These are phyloP conservation scores for Suhomyces chickasaworum DNA, from an alignment of 1,139 yeast genomes.

Conservation along the genomic window DNA sequence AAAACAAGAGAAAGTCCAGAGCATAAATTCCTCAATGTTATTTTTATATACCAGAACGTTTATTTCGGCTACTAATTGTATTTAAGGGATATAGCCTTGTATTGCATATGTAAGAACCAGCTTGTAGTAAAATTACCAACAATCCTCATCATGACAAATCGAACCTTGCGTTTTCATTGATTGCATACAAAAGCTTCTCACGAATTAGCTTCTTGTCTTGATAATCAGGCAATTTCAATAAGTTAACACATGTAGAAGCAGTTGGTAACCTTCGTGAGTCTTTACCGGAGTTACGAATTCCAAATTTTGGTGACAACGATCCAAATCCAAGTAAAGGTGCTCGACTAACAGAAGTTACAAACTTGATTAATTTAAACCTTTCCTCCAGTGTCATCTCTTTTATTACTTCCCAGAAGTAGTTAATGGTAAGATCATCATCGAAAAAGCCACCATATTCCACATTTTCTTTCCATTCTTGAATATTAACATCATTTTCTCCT, in stretches of 20 bases:
- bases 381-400: conserved; percentile 66
- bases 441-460: conserved; percentile 70
- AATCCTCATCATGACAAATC: conserved; percentile 58
- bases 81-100: conserved; percentile 9
- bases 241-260: conserved; percentile 89
- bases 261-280: conserved; percentile 69
- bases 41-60: conserved; percentile 4
- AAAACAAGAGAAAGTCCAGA: conserved; percentile 59
- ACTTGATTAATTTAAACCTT: conserved; percentile 65
- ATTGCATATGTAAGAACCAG: conserved; percentile 4
- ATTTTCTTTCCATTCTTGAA: conserved; percentile 65
- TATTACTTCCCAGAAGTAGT: conserved; percentile 74
- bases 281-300: conserved; percentile 72
- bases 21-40: conserved; percentile 11
- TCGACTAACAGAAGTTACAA: conserved; percentile 88
- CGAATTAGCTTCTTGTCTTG: conserved; percentile 56
- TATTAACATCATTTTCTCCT: conserved; percentile 64
- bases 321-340: conserved; percentile 90
- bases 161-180: conserved; percentile 81
- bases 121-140: conserved; percentile 1
- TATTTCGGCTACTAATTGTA: conserved; percentile 12
- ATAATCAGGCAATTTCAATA: conserved; percentile 84
- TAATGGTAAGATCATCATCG: conserved; percentile 57
- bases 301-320: conserved; percentile 74
- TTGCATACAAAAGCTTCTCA: conserved; percentile 71